phyloP scores from a whole-genome alignment of 306 rosid species.

The Medicago ruthenica region DNA sequence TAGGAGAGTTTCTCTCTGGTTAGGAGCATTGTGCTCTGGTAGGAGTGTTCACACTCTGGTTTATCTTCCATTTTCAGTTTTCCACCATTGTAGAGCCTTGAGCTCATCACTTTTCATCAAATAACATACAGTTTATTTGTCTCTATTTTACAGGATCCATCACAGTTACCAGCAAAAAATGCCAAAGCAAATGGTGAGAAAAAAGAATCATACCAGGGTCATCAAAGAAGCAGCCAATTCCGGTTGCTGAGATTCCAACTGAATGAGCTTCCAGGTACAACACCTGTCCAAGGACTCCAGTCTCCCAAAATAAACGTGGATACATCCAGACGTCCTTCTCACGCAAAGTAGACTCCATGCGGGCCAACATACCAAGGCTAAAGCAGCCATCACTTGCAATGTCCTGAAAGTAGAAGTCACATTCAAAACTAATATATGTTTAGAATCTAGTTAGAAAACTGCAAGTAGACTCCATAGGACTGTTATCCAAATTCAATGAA shows the following conservation, averaged over 20 bases:
- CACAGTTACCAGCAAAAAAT: constrained; percentile 4
- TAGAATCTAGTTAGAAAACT: constrained; percentile 25
- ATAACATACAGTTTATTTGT: too few species aligned
- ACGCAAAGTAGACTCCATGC: constrained; percentile 62
- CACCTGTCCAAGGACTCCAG: constrained; percentile 96
- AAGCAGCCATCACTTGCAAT: constrained; percentile 96
- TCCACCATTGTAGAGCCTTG: too few species aligned
- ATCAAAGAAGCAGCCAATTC: constrained; percentile 98
- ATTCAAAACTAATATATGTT: constrained; percentile 18
- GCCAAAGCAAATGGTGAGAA: constrained; percentile 19
- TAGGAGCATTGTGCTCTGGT: too few species aligned
- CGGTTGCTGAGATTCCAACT: constrained; percentile 89
- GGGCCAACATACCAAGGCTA: constrained; percentile 97
- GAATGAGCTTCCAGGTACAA: constrained; percentile 96
- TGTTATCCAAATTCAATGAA: neutral
- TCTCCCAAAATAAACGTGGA: constrained; percentile 98
- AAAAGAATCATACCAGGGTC: constrained; percentile 70
- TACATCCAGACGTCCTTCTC: constrained; percentile 78
- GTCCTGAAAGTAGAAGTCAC: constrained; percentile 58
- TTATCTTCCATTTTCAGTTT: too few species aligned
- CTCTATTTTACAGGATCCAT: too few species aligned
- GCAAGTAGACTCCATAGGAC: too few species aligned
- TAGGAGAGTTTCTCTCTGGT: too few species aligned
- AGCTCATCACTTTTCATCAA: too few species aligned
- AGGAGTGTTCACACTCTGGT: too few species aligned